phyloP scores from a whole-genome alignment of 2,329 filamentous ascomycete species.

The Trichoderma harzianum region DNA sequence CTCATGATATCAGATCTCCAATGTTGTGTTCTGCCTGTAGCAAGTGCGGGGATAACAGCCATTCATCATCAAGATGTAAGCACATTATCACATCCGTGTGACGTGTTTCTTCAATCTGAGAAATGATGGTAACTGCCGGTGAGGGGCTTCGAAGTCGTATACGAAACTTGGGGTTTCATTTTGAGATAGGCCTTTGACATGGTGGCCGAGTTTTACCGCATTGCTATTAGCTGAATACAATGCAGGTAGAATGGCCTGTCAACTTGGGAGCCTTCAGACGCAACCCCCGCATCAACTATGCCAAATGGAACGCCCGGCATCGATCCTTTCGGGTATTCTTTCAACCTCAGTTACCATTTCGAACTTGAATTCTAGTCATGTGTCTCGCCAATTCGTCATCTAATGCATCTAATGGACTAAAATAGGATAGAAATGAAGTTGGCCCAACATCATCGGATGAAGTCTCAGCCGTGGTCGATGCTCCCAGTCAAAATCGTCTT shows the following conservation, averaged over 20 bases:
- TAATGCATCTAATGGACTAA: not conserved
- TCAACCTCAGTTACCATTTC: not conserved
- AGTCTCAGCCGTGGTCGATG: not conserved
- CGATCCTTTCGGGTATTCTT: not conserved
- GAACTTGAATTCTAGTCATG: not conserved
- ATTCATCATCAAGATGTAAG: not conserved
- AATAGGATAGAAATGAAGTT: not conserved
- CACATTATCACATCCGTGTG: not conserved
- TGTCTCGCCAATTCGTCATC: not conserved
- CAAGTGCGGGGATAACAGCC: slow-evolving; percentile 1
- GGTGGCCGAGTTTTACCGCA: not conserved
- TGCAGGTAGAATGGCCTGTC: not conserved
- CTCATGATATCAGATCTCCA: not conserved
- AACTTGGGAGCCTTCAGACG: not conserved
- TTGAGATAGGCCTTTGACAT: not conserved
- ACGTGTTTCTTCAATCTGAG: not conserved
- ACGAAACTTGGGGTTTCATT: not conserved
- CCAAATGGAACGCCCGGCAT: not conserved
- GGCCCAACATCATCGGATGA: not conserved
- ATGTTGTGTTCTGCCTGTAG: not conserved
- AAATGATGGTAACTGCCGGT: not conserved
- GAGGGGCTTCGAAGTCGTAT: not conserved
- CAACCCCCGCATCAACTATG: not conserved
- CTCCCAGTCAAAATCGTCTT: not conserved
- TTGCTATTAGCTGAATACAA: not conserved